Percentiles rank a stretch among this genome's conserved stretches.
Conservation (phyloP, 75 land plant genomes). For the Pinus albicaulis region DNA sequence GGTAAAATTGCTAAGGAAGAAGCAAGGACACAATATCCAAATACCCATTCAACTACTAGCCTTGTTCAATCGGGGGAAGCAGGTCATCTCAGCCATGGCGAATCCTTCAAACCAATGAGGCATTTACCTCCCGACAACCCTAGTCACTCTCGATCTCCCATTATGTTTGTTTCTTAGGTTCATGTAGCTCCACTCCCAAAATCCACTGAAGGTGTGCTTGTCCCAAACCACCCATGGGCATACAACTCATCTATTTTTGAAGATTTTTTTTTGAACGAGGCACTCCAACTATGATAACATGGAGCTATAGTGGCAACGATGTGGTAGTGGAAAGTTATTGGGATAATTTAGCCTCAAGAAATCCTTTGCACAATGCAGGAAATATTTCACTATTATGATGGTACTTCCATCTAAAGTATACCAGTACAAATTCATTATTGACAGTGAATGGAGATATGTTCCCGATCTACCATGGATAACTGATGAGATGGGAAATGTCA, state of each 20-base stretch:
- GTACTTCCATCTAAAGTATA: slow-evolving; percentile 83
- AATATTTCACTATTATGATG: slow-evolving; percentile 62
- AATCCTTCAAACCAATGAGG: slow-evolving; percentile 19
- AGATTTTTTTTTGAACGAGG: slow-evolving; percentile 34
- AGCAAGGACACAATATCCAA: background rate
- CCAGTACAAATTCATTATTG: slow-evolving; percentile 80
- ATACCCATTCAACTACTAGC: background rate
- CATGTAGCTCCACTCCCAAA: slow-evolving; percentile 32
- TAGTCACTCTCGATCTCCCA: slow-evolving; percentile 44
- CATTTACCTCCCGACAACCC: slow-evolving; percentile 43
- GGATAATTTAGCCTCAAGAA: slow-evolving; percentile 90
- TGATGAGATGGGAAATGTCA: slow-evolving; percentile 55
- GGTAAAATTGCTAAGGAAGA: slow-evolving; percentile 9
- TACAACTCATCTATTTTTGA: slow-evolving; percentile 19
- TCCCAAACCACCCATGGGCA: slow-evolving; percentile 26
- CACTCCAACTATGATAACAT: slow-evolving; percentile 65
- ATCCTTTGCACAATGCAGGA: slow-evolving; percentile 72
- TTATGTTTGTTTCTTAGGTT: slow-evolving; percentile 62
- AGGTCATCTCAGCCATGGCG: background rate
- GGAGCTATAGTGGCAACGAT: slow-evolving; percentile 80
- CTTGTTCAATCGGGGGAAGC: background rate
- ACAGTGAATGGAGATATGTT: slow-evolving; percentile 78
- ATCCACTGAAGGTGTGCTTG: slow-evolving; percentile 15
- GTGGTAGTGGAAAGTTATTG: slow-evolving; percentile 89
- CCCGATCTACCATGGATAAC: slow-evolving; percentile 63